Evolutionary conservation across 2,329 filamentous ascomycete genomes (phyloP).

Genomic region (Penicillium sumatraense): DNA sequence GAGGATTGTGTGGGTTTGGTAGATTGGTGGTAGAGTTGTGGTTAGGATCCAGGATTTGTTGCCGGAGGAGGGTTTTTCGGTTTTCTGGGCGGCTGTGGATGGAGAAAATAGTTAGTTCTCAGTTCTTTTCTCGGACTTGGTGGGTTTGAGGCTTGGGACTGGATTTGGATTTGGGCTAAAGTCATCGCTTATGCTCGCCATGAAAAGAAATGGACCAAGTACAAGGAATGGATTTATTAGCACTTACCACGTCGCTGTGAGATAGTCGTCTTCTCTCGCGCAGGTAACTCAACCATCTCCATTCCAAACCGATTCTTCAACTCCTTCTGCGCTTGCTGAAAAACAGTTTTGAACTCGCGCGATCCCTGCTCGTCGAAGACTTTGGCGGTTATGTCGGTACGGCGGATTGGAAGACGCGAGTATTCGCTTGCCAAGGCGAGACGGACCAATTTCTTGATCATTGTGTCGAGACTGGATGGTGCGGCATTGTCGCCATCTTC

Average conservation of each 20-base stretch:
- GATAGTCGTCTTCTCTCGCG: constrained; percentile 78
- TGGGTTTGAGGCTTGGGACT: too few species aligned
- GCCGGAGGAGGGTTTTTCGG: constrained; percentile 47
- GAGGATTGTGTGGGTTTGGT: constrained; percentile 69
- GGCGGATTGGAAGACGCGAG: constrained; percentile 60
- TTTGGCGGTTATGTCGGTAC: constrained; percentile 63
- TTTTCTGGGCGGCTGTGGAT: constrained; percentile 54
- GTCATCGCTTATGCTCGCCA: too few species aligned
- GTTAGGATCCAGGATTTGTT: constrained; percentile 78
- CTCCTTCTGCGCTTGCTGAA: constrained; percentile 74
- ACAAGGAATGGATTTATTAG: not conserved
- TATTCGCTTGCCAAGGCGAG: constrained; percentile 66
- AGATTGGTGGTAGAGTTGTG: constrained; percentile 70
- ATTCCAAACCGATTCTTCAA: constrained; percentile 82
- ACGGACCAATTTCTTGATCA: constrained; percentile 66
- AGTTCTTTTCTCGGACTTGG: too few species aligned
- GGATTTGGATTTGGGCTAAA: too few species aligned
- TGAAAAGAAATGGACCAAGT: not conserved
- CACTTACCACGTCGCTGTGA: constrained; percentile 73
- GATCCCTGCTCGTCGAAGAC: constrained; percentile 72
- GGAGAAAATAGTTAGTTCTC: not conserved
- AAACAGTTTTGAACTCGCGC: constrained; percentile 76
- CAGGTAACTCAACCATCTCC: constrained; percentile 83
- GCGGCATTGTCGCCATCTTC: constrained; percentile 25
- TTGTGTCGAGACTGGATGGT: constrained; percentile 39